These are phyloP conservation scores for Geum urbanum DNA, from an alignment of 306 rosid species.

Conservation along the genomic window DNA sequence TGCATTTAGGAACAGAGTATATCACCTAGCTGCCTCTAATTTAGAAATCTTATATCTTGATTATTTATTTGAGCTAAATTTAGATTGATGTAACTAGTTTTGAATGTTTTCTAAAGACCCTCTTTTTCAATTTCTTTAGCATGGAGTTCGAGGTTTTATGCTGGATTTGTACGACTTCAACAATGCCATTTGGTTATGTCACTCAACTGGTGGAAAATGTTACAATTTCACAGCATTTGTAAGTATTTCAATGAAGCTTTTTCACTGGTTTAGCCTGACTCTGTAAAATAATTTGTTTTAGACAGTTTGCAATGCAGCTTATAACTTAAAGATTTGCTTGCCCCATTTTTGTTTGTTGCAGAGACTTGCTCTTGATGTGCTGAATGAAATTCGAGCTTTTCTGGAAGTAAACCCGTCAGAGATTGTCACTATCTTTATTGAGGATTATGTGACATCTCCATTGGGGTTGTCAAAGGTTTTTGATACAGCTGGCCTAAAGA, in stretches of 20 bases:
- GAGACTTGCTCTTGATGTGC: constrained; percentile 74
- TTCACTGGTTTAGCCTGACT: background rate
- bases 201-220: constrained; percentile 63
- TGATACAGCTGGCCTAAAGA: constrained; percentile 54
- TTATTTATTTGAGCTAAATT: background rate
- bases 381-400: constrained; percentile 55
- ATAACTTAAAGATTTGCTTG: constrained; percentile 8
- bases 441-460: constrained; percentile 74
- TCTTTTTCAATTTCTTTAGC: background rate
- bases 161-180: constrained; percentile 84
- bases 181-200: constrained; percentile 79
- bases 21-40: background rate
- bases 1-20: background rate
- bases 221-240: constrained; percentile 74
- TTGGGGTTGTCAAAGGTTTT: constrained; percentile 69
- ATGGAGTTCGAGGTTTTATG: constrained; percentile 90
- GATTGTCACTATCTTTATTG: constrained; percentile 82
- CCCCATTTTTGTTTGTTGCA: constrained; percentile 26
- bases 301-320: background rate
- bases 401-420: constrained; percentile 66
- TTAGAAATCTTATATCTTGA: background rate
- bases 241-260: constrained; percentile 34
- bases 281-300: background rate
- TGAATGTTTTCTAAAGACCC: background rate
- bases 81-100: background rate